Evolutionary conservation across 768 basidiomycete genomes (phyloP).

Genomic region (Boletus fagicola): DNA sequence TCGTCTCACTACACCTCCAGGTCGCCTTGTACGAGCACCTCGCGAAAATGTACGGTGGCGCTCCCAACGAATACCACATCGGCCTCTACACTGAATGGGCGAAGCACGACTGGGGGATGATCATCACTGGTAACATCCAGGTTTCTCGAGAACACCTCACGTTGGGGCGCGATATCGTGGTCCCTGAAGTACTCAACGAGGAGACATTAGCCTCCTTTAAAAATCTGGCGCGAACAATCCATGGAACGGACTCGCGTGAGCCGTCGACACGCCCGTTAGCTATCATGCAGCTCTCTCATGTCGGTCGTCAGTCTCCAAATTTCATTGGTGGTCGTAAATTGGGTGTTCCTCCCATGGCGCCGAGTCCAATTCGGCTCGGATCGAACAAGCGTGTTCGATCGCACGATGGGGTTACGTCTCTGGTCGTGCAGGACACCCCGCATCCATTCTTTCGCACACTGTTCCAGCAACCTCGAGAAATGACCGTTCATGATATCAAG

Average conservation of each 20-base stretch:
- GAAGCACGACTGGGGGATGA: conserved; percentile 77
- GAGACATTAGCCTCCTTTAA: conserved; percentile 50
- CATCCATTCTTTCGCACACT: conserved; percentile 38
- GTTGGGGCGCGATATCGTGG: conserved; percentile 69
- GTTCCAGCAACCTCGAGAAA: conserved; percentile 63
- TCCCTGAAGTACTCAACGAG: conserved; percentile 46
- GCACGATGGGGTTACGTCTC: conserved; percentile 2
- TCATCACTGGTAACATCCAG: conserved; percentile 84
- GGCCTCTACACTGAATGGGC: conserved; percentile 76
- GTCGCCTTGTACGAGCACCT: conserved; percentile 91
- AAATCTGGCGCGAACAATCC: conserved; percentile 50
- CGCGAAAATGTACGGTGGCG: conserved; percentile 59
- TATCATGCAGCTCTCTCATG: conserved; percentile 82
- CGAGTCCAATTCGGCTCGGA: conserved; percentile 60
- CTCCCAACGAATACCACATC: conserved; percentile 64
- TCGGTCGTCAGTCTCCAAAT: conserved; percentile 79
- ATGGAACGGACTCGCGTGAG: conserved; percentile 27
- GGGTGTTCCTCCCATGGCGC: conserved; percentile 63
- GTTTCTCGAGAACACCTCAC: conserved; percentile 61
- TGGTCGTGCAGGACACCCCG: conserved; percentile 8
- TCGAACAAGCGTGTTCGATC: conserved; percentile 16
- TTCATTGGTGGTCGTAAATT: conserved; percentile 65
- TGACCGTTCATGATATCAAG: conserved; percentile 61
- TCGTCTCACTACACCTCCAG: conserved; percentile 39
- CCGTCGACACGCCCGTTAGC: conserved; percentile 39